Evolutionary conservation across 176 grass and related monocot species (phyloP), one percentile per base, ranked within the genome.

Genomic region (Lolium perenne): DNA sequence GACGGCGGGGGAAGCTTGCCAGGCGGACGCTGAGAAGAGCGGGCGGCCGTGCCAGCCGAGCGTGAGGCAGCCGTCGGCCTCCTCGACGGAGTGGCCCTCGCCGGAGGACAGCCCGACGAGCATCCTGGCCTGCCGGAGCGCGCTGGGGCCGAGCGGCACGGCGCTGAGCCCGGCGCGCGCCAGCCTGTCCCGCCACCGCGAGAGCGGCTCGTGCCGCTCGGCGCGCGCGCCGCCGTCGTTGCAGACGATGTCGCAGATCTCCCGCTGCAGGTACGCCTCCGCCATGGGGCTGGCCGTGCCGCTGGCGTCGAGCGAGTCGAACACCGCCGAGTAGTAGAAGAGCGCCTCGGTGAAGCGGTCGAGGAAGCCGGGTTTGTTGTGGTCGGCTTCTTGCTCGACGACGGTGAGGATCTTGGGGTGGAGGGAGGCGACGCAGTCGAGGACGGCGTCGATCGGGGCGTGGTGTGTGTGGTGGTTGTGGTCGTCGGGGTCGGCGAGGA

Each of bases 301-400:
- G 85, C 14, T 69, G 13, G 83, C 96, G 72, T 98, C 92, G 2
- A 98, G 79, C 2, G 96, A 98, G 48, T 98, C 96, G 82, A 98
- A 95, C 88, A 98, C 86, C 2, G 96, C 91, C 13, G 96, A 95
- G 90, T 95, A 98, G 88, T 98, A 98, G 88, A 95, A 95, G 8
- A 98, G 85, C 22, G 96, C 92, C 90, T 98, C 93, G 0, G 96
- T 94, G 92, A 98, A 98, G 20, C 96, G 87, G 88, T 98, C 93
- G 59, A 95, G 78, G 88, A 98, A 98, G 0, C 88, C 77, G 4
- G 90, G 65, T 64, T 94, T 98, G 90, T 95, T 98, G 88, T 98
- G 96, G 76, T 95, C 94, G 1, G 94, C 96, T 71, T 98, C 96
- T 60, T 98, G 96, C 89, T 98, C 96, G 9, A 98, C 86, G 20